Base-by-base conservation (phyloP, 345 rosid genomes). In the Combretum micranthum region DNA sequence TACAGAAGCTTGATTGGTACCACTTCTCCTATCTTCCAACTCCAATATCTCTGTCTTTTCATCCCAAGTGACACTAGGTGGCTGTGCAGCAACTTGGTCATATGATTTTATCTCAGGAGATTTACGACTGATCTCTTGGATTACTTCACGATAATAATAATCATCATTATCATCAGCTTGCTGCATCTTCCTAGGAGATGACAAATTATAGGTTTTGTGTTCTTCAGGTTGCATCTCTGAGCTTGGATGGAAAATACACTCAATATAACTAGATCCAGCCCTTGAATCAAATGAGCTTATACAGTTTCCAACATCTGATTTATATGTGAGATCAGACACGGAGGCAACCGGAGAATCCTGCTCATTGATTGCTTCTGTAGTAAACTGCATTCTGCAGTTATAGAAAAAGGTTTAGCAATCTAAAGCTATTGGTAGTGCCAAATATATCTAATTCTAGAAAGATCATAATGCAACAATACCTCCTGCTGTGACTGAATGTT, bases 41-140 rank as follows among this genome's bases (percentile, higher is more conserved):
- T 76, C 80, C 71, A 81, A 65, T 65, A 78, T 70, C 75, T 92
- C 96, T 19, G 61, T 76, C 76, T 92, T 92, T 74, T 88, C 95
- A 69, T 83, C 99, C 97, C 89, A 84, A 9, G 65, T 75, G 62
- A 80, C 83, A 69, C 69, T 72, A 69, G 83, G 67, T 60, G 86
- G 76, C 50, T 71, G 67, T 44, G 53, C 75, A 45, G 59, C 71
- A 62, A 68, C 54, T 59, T 45, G 69, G 63, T 77, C 78, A 52
- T 71, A 72, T 3, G 73, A 71, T 45, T 76, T 81, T 73, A 62
- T 57, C 51, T 26, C 54, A 59, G 64, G 69, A 47, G 65, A 68
- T 65, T 25, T 65, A 53, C 69, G 72, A 50, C 72, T 65, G 13
- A 54, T 62, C 52, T 64, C 67, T 59, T 52, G 71, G 45, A 68